Evolutionary conservation across 2,329 filamentous ascomycete genomes (phyloP).

Genomic region (Apiospora kogelbergensis): DNA sequence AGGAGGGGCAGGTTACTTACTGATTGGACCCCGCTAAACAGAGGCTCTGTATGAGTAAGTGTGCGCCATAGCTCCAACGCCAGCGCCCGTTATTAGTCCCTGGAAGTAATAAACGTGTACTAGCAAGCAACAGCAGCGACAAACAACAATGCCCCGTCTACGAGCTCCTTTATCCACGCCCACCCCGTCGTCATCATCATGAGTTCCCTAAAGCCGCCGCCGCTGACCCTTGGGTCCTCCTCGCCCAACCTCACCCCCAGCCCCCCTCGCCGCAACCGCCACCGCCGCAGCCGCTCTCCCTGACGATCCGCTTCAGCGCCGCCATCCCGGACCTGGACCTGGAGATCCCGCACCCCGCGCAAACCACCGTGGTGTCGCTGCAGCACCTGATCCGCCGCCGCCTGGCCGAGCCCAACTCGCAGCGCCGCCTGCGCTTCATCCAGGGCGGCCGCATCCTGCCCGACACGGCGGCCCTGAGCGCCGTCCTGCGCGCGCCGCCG

Average conservation of each 20-base stretch:
- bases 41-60: neutral
- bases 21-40: neutral
- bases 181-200: neutral
- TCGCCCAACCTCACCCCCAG: neutral
- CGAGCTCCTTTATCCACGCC: neutral
- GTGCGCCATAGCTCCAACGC: neutral
- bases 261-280: neutral
- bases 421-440: conserved; percentile 81
- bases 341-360: conserved; percentile 66
- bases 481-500: conserved; percentile 64
- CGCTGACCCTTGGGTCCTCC: neutral
- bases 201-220: neutral
- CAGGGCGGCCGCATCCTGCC: conserved; percentile 83
- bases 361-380: conserved; percentile 73
- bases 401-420: conserved; percentile 61
- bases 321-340: conserved; percentile 81
- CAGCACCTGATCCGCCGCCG: conserved; percentile 79
- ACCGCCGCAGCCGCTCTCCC: conserved; percentile 54
- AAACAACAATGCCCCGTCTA: neutral
- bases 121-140: neutral
- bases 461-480: conserved; percentile 67
- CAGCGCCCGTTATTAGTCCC: neutral
- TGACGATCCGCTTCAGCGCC: conserved; percentile 89
- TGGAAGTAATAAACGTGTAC: neutral
- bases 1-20: too few relatives aligned